phyloP scores from a whole-genome alignment of 2,329 filamentous ascomycete genomes.

The Hawksworthiomyces lignivorus region DNA sequence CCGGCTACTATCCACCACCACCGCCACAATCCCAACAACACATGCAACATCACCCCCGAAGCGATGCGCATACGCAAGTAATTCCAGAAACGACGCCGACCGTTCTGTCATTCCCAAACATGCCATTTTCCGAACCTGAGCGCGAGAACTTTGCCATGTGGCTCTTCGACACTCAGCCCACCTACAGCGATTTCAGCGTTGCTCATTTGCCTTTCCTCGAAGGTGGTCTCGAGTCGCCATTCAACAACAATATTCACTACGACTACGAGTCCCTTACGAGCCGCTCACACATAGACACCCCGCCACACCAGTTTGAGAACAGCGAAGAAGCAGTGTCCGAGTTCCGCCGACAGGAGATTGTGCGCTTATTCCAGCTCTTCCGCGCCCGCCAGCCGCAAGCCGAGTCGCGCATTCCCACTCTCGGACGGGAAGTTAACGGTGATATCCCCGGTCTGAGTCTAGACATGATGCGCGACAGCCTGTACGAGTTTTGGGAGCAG shows the following conservation, averaged over 20 bases:
- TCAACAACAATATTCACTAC: slow-evolving; percentile 44
- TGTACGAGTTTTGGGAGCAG: slow-evolving; percentile 80
- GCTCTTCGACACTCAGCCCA: slow-evolving; percentile 41
- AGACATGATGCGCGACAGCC: slow-evolving; percentile 77
- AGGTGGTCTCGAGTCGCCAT: slow-evolving; percentile 41
- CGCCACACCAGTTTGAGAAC: slow-evolving; percentile 29
- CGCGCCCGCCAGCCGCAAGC: slow-evolving; percentile 35
- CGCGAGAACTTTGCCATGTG: slow-evolving; percentile 42
- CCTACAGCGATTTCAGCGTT: slow-evolving; percentile 34
- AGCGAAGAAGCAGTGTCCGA: slow-evolving; percentile 38
- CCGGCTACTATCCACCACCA: slow-evolving; percentile 26
- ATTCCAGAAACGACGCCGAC: slow-evolving; percentile 24
- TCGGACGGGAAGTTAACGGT: slow-evolving; percentile 32
- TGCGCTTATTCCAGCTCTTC: slow-evolving; percentile 36
- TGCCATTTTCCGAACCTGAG: slow-evolving; percentile 28
- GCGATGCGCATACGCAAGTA: slow-evolving; percentile 10
- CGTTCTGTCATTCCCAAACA: slow-evolving; percentile 26
- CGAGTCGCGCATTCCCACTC: slow-evolving; percentile 24
- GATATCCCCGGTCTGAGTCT: slow-evolving; percentile 52
- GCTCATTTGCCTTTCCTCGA: slow-evolving; percentile 39
- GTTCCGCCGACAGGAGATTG: slow-evolving; percentile 35
- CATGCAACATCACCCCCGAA: neutral
- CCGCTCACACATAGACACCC: slow-evolving; percentile 38
- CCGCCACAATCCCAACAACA: neutral
- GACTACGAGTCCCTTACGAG: slow-evolving; percentile 43